Evolutionary conservation across 768 basidiomycete species (phyloP).

Genomic region (Hygrophorus pudorinus): DNA sequence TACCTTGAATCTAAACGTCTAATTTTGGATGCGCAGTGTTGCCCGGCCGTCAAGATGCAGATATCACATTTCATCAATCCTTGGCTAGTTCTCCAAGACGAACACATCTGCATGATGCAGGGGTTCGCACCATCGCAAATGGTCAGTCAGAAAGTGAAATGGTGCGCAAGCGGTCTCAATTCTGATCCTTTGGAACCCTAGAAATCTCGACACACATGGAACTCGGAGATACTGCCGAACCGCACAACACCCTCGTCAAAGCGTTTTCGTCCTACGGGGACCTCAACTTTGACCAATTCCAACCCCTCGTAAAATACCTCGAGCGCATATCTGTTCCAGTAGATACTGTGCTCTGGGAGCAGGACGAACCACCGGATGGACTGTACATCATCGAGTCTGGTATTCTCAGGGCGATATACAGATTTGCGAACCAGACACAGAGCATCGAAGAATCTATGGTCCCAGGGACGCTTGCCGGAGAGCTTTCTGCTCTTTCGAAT

Average conservation of each 20-base stretch:
- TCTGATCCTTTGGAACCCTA: constrained; percentile 7
- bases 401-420: constrained; percentile 74
- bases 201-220: constrained; percentile 22
- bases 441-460: constrained; percentile 87
- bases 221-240: constrained; percentile 35
- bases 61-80: constrained; percentile 36
- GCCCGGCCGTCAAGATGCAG: constrained; percentile 46
- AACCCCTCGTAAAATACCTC: constrained; percentile 62
- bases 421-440: constrained; percentile 59
- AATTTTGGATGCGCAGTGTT: constrained; percentile 27
- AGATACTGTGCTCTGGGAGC: constrained; percentile 63
- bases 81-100: constrained; percentile 57
- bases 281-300: constrained; percentile 46
- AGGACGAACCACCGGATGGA: constrained; percentile 69
- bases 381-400: constrained; percentile 87
- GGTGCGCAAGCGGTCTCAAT: neutral
- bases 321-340: constrained; percentile 46
- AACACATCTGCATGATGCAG: constrained; percentile 59
- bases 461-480: constrained; percentile 85
- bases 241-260: constrained; percentile 64
- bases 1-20: constrained; percentile 1
- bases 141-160: constrained; percentile 26
- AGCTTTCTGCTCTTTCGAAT: constrained; percentile 75
- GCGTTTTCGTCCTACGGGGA: constrained; percentile 70
- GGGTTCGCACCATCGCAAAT: constrained; percentile 56